These are phyloP conservation scores for Salinomyces thailandicus DNA, from an alignment of 2,329 filamentous ascomycete species.

Conservation along the genomic window DNA sequence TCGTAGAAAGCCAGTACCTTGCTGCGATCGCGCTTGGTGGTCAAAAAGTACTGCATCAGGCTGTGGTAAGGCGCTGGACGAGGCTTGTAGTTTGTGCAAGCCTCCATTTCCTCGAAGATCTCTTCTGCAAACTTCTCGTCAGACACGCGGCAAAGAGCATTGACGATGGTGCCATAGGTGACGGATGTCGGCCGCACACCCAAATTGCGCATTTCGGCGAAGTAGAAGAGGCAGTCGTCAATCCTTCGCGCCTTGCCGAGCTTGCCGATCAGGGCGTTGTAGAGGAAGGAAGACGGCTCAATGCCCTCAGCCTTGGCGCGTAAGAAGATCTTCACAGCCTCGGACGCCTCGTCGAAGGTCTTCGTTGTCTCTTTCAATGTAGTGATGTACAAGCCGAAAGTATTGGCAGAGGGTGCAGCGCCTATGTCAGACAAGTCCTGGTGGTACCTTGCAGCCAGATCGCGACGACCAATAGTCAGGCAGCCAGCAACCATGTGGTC, in stretches of 20 bases:
- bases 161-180: constrained; percentile 96
- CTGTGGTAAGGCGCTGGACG: constrained; percentile 96
- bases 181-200: constrained; percentile 93
- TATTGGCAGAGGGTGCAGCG: constrained; percentile 87
- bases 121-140: constrained; percentile 97
- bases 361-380: constrained; percentile 94
- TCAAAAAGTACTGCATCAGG: constrained; percentile 99
- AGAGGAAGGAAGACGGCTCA: constrained; percentile 90
- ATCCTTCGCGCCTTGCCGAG: constrained; percentile 95
- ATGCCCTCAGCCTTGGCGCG: constrained; percentile 88
- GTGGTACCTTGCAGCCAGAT: constrained; percentile 74
- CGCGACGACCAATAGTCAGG: constrained; percentile 69
- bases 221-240: constrained; percentile 96
- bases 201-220: constrained; percentile 88
- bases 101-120: constrained; percentile 98
- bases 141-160: constrained; percentile 90
- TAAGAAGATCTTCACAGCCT: constrained; percentile 95
- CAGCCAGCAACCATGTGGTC: constrained; percentile 95
- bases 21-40: constrained; percentile 86
- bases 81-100: constrained; percentile 97
- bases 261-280: constrained; percentile 97
- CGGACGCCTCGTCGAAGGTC: constrained; percentile 94
- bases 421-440: constrained; percentile 87
- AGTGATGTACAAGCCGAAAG: constrained; percentile 97
- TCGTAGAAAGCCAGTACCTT: constrained; percentile 94